Evolutionary conservation across 2,329 filamentous ascomycete genomes (phyloP), one percentile per base, ranked within the genome.

Genomic region (Corynespora cassiicola): DNA sequence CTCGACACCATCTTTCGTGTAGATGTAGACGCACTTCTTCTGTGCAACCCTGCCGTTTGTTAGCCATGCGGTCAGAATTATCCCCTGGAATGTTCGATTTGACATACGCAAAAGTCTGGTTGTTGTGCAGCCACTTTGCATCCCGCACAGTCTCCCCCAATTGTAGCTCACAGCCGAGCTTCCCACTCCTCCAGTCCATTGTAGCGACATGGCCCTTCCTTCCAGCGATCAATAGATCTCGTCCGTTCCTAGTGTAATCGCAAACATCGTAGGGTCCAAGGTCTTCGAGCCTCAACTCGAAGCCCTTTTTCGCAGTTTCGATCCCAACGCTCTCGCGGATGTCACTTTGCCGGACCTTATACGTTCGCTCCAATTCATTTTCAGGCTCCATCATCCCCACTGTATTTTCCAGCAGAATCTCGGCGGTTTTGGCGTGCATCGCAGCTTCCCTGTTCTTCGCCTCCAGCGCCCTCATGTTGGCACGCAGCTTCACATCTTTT

Each of bases 1-100:
- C 72, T 99, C 94, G 14, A 96, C 88, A 34, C 94, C 94, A 39
- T 88, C 82, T 40, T 84, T 79, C 61, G 96, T 94, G 74, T 99
- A 99, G 51, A 99, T 96, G 73, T 96, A 99, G 50, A 94, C 88
- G 55, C 94, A 87, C 71, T 92, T 94, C 77, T 96, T 96, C 72
- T 99, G 92, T 28, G 94, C 90, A 9, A 96, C 90, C 0, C n/a
- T n/a, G n/a, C n/a, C n/a, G n/a, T n/a, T n/a, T n/a, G n/a, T n/a
- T n/a, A n/a, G n/a, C n/a, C n/a, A n/a, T n/a, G n/a, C n/a, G n/a
- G n/a, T n/a, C n/a, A n/a, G n/a, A n/a, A n/a, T n/a, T n/a, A n/a
- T n/a, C n/a, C n/a, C n/a, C n/a, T n/a, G n/a, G n/a, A n/a, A n/a
- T n/a, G n/a, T n/a, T n/a, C n/a, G n/a, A n/a, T n/a, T n/a, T n/a